Evolutionary conservation across 2,329 filamentous ascomycete species (phyloP).

Genomic region (Cercospora sesami): DNA sequence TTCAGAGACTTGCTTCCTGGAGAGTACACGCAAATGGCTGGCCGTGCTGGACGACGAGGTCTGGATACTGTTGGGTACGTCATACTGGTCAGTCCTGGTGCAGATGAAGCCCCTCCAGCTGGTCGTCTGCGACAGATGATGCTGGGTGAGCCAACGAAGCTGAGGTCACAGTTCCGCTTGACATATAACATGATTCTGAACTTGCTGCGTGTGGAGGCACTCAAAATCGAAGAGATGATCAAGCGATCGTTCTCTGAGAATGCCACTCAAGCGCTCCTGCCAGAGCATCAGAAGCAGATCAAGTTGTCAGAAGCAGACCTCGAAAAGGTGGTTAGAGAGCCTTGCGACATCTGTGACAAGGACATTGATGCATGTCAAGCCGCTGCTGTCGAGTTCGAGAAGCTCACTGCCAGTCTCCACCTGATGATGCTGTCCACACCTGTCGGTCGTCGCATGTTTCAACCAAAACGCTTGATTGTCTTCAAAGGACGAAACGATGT

Average conservation of each 20-base stretch:
- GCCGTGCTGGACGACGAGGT: constrained; percentile 87
- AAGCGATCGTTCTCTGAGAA: constrained; percentile 99
- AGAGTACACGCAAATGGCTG: constrained; percentile 99
- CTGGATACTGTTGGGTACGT: constrained; percentile 91
- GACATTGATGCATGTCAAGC: constrained; percentile 80
- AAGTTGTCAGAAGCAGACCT: constrained; percentile 89
- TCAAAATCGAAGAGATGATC: constrained; percentile 99
- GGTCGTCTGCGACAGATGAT: constrained; percentile 88
- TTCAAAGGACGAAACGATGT: constrained; percentile 77
- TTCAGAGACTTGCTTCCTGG: constrained; percentile 91
- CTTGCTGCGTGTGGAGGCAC: constrained; percentile 85
- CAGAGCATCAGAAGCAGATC: constrained; percentile 93
- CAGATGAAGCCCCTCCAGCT: constrained; percentile 85
- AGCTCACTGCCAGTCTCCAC: constrained; percentile 79
- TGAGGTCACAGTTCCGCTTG: constrained; percentile 91
- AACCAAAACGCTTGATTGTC: constrained; percentile 72
- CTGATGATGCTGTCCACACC: constrained; percentile 74
- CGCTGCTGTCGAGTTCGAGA: constrained; percentile 75
- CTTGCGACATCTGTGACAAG: constrained; percentile 77
- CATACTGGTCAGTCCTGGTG: constrained; percentile 80
- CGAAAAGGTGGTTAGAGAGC: constrained; percentile 82
- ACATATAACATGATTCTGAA: constrained; percentile 99
- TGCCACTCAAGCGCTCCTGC: constrained; percentile 88
- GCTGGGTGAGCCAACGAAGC: constrained; percentile 88
- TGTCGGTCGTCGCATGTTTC: constrained; percentile 76